phyloP scores from a whole-genome alignment of 768 basidiomycete genomes.

The Lepiota subincarnata region DNA sequence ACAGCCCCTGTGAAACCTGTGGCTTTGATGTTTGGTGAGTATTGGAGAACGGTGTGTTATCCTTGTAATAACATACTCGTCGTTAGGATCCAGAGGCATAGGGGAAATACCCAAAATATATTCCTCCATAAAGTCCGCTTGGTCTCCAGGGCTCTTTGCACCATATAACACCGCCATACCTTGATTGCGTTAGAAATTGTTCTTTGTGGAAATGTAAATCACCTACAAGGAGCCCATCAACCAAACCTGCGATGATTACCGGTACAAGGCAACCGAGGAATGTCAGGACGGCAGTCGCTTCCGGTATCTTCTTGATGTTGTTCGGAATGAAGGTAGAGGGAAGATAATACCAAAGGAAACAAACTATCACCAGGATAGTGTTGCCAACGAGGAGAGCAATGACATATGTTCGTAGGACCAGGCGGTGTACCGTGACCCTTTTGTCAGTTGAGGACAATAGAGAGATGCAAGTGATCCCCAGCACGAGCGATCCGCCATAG shows the following conservation, averaged over 20 bases:
- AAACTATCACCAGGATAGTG: neutral
- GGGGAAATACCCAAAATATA: neutral
- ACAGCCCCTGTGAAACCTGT: neutral
- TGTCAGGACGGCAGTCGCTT: neutral
- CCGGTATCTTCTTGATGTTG: neutral
- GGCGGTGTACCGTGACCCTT: neutral
- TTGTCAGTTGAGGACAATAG: neutral
- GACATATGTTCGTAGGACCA: neutral
- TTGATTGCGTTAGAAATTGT: neutral
- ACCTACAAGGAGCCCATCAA: conserved; percentile 2
- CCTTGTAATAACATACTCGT: neutral
- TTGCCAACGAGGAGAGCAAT: neutral
- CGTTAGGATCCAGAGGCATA: neutral
- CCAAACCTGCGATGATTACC: neutral
- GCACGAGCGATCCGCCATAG: neutral
- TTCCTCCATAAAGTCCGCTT: neutral
- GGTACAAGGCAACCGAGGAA: neutral
- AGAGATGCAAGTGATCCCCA: neutral
- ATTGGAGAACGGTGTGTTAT: neutral
- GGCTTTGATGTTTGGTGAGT: neutral
- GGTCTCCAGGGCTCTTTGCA: neutral
- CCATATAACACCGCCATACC: neutral
- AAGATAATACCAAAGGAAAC: neutral
- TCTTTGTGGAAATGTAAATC: neutral
- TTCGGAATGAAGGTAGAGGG: neutral